phyloP scores from a whole-genome alignment of 495 filamentous ascomycete species.

The Penicillium atrosanguineum region DNA sequence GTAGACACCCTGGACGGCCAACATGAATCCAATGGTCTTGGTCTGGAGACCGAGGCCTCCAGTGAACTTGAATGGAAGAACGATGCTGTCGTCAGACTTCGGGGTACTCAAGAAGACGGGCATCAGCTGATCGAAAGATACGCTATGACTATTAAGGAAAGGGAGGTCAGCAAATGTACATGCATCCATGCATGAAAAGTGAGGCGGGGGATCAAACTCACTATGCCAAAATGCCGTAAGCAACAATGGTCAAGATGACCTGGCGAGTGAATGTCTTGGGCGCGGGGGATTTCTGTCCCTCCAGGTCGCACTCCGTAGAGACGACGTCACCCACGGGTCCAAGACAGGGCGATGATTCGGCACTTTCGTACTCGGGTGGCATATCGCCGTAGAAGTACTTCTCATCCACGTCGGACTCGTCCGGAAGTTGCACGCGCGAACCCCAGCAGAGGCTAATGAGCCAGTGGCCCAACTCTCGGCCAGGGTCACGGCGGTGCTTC shows the following conservation, averaged over 20 bases:
- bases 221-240: conserved; percentile 93
- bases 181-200: conserved; percentile 1
- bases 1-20: conserved; percentile 86
- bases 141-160: conserved; percentile 66
- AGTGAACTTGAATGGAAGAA: conserved; percentile 81
- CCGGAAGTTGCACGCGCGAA: conserved; percentile 36
- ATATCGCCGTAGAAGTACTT: conserved; percentile 55
- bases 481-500: conserved; percentile 71
- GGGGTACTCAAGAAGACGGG: conserved; percentile 87
- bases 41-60: conserved; percentile 81
- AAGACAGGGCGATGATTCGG: conserved; percentile 60
- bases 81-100: conserved; percentile 48
- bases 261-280: conserved; percentile 71
- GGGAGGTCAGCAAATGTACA: conserved; percentile 25
- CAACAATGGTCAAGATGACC: conserved; percentile 78
- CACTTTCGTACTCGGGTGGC: conserved; percentile 61
- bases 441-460: conserved; percentile 53
- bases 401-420: conserved; percentile 33
- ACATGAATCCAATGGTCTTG: conserved; percentile 79
- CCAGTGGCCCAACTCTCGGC: conserved; percentile 74
- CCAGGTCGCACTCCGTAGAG: conserved; percentile 42
- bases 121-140: conserved; percentile 90
- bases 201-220: conserved; percentile 50
- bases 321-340: conserved; percentile 38
- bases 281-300: conserved; percentile 39